Evolutionary conservation across 2,329 filamentous ascomycete species (phyloP).

Genomic region (Blastomyces emzantsi): DNA sequence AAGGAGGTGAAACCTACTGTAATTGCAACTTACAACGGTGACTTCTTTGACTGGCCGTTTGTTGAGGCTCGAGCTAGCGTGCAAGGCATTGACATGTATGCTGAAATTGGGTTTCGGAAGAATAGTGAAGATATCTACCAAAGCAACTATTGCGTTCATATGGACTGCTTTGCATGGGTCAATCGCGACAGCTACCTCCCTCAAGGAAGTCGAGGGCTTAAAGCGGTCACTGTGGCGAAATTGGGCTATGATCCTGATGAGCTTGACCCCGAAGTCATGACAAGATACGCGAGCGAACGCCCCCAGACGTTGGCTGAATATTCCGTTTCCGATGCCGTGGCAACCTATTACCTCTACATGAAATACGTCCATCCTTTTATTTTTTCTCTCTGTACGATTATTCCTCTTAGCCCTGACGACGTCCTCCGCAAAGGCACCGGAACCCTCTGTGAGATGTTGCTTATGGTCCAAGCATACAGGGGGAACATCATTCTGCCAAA

Average conservation of each 20-base stretch:
- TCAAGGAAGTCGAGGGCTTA: constrained; percentile 92
- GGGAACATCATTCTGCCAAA: constrained; percentile 89
- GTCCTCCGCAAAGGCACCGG: constrained; percentile 91
- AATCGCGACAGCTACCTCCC: constrained; percentile 97
- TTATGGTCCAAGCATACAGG: constrained; percentile 97
- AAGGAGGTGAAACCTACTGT: constrained; percentile 92
- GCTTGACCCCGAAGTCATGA: constrained; percentile 95
- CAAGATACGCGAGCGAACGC: constrained; percentile 72
- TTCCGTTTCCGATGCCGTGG: constrained; percentile 96
- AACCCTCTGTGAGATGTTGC: constrained; percentile 97
- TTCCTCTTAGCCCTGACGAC: constrained; percentile 87
- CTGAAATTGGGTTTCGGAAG: constrained; percentile 93
- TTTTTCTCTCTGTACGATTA: constrained; percentile 94
- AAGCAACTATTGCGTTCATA: constrained; percentile 90
- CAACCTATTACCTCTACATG: constrained; percentile 99
- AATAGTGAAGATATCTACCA: constrained; percentile 95
- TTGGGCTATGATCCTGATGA: constrained; percentile 98
- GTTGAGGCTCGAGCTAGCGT: constrained; percentile 89
- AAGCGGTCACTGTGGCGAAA: constrained; percentile 96
- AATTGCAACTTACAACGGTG: constrained; percentile 99
- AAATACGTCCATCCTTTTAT: constrained; percentile 99
- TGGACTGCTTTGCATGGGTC: constrained; percentile 99
- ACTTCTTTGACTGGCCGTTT: constrained; percentile 99
- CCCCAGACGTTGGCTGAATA: constrained; percentile 95
- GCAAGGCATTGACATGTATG: constrained; percentile 98